Evolutionary conservation across 257 asterid species (phyloP), one percentile per base, ranked within the genome.

Genomic region (Coffea canephora): DNA sequence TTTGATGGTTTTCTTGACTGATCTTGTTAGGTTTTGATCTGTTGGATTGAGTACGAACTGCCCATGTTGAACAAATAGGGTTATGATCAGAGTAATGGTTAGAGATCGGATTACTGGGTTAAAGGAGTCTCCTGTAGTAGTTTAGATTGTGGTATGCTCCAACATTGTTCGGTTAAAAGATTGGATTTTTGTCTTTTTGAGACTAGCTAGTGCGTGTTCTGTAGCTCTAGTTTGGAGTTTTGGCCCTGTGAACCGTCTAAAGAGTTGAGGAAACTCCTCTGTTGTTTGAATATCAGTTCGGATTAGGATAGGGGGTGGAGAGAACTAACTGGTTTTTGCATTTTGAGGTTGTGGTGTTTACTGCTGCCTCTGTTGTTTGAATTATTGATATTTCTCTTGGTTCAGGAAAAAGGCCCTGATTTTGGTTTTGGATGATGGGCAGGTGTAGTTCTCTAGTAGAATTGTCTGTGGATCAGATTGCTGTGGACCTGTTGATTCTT

Each of bases 391-490:
- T 77, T 73, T 77, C 55, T 52, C 76, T 70, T 76, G 77, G 76
- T 75, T 76, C 67, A 76, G 78, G 79, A 64, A 68, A 76, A 73
- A 82, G 81, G 81, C 81, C 82, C 83, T 85, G 85, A 85, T 85
- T 80, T 67, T 82, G 83, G 77, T 76, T 86, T 79, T 81, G 86
- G 78, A 59, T 80, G 78, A 79, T 87, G 87, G 86, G 84, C 89
- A 85, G 87, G 88, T 85, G 78, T 73, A 80, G 81, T 84, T 79
- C 84, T 75, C 49, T 84, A 75, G 79, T 85, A 77, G 82, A 74
- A 66, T 83, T 78, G 84, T 82, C 84, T 68, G 87, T 78, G 82
- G 85, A 77, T 75, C 78, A 61, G 78, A 69, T 78, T 79, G 80
- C 85, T 39, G 73, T 70, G 79, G 83, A 86, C 67, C 79, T 76